Evolutionary conservation across 176 grass and related monocot species (phyloP).

Genomic region (Panicum miliaceum): DNA sequence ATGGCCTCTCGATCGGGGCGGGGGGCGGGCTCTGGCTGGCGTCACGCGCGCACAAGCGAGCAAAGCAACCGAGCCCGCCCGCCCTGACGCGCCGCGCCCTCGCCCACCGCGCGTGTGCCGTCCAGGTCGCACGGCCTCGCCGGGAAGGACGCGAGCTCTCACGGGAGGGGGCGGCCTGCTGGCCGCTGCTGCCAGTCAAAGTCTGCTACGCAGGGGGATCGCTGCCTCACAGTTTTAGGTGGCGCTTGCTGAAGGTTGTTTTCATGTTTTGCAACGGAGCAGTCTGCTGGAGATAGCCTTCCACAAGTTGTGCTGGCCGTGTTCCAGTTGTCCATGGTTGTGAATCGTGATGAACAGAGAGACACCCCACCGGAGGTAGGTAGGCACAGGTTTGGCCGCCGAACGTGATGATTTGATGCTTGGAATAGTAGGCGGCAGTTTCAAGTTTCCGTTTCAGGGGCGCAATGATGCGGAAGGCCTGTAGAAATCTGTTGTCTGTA

Average conservation of each 20-base stretch:
- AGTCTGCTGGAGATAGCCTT: neutral
- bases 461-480: too few species aligned
- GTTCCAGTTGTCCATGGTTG: neutral
- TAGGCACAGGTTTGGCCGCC: neutral
- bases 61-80: neutral
- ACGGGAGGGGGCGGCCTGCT: too few species aligned
- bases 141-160: neutral
- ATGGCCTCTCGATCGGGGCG: slow-evolving; percentile 27
- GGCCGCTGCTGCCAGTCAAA: neutral
- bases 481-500: too few species aligned
- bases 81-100: slow-evolving; percentile 28
- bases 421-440: too few species aligned
- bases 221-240: too few species aligned
- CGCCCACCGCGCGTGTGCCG: neutral
- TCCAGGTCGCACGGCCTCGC: slow-evolving; percentile 15
- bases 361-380: too few species aligned
- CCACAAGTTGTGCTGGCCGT: neutral
- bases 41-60: slow-evolving; percentile 23
- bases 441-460: too few species aligned
- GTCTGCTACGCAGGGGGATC: too few species aligned
- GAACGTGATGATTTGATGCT: neutral
- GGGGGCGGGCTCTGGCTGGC: neutral
- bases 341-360: neutral
- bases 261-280: too few species aligned
- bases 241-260: too few species aligned